Evolutionary conservation across 1,284 basidiomycete species (phyloP).

Genomic region (Pseudozyma tsukubaensis): DNA sequence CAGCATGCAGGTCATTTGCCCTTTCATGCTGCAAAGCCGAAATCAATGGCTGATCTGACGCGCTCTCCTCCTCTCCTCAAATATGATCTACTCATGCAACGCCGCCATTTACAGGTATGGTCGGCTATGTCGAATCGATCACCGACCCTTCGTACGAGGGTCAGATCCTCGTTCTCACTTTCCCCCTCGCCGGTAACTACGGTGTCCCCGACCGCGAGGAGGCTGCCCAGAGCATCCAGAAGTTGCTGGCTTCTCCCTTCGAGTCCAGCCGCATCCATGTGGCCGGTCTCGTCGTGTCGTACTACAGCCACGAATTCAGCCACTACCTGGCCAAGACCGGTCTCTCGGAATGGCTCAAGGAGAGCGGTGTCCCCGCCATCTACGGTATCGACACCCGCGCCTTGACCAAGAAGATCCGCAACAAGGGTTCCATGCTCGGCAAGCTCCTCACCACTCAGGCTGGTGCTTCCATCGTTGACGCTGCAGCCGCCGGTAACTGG

Average conservation of each 20-base stretch:
- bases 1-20: background rate
- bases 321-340: conserved; percentile 93
- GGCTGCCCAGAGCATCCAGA: conserved; percentile 69
- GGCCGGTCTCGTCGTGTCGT: conserved; percentile 89
- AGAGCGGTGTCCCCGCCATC: conserved; percentile 92
- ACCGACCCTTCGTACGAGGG: conserved; percentile 99
- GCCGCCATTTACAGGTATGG: conserved; percentile 73
- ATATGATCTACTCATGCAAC: background rate
- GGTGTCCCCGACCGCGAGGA: conserved; percentile 86
- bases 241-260: conserved; percentile 74
- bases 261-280: conserved; percentile 96
- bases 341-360: conserved; percentile 91
- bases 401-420: conserved; percentile 94
- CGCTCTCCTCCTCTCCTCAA: conserved; percentile 10
- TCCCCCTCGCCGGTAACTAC: conserved; percentile 97
- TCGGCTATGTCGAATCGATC: conserved; percentile 97
- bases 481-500: conserved; percentile 74
- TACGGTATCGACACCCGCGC: conserved; percentile 97
- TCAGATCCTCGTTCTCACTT: conserved; percentile 96
- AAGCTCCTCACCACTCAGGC: conserved; percentile 68
- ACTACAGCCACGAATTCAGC: conserved; percentile 89
- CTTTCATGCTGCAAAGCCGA: background rate
- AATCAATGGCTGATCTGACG: conserved; percentile 23
- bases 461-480: conserved; percentile 51
- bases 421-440: conserved; percentile 88